Evolutionary conservation across 1,284 basidiomycete genomes (phyloP).

Genomic region (Exobasidium cylindrosporum): DNA sequence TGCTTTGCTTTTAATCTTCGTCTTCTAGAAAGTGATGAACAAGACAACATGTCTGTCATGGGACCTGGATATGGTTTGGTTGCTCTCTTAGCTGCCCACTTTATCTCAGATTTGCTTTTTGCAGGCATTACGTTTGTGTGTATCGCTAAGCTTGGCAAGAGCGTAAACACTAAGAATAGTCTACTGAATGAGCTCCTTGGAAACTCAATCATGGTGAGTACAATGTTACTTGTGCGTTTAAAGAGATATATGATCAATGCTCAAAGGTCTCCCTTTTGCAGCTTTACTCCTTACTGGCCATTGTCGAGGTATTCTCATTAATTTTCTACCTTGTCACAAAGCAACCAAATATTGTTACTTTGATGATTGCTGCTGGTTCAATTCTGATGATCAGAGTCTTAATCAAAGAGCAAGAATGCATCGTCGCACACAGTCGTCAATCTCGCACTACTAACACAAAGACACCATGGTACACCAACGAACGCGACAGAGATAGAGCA

Average conservation of each 20-base stretch:
- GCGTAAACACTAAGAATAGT: neutral
- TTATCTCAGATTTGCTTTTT: neutral
- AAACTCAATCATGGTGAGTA: neutral
- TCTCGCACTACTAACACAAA: neutral
- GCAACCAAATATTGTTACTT: neutral
- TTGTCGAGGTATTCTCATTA: neutral
- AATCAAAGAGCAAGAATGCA: slow-evolving; percentile 8
- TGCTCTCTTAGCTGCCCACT: neutral
- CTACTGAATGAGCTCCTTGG: neutral
- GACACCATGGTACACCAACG: neutral
- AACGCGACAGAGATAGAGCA: neutral
- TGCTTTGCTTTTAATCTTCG: neutral
- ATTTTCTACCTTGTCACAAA: neutral
- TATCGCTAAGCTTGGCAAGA: neutral
- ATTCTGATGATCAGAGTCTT: slow-evolving; percentile 7
- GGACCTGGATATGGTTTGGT: neutral
- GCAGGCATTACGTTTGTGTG: neutral
- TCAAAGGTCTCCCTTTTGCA: no score
- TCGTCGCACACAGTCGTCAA: neutral
- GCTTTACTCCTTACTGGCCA: neutral
- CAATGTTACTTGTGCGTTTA: no score
- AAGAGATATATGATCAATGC: no score
- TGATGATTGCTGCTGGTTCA: neutral
- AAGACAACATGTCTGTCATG: neutral
- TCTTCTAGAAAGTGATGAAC: neutral